Evolutionary conservation across 2,329 filamentous ascomycete genomes (phyloP).

Genomic region (Seiridium unicorne): DNA sequence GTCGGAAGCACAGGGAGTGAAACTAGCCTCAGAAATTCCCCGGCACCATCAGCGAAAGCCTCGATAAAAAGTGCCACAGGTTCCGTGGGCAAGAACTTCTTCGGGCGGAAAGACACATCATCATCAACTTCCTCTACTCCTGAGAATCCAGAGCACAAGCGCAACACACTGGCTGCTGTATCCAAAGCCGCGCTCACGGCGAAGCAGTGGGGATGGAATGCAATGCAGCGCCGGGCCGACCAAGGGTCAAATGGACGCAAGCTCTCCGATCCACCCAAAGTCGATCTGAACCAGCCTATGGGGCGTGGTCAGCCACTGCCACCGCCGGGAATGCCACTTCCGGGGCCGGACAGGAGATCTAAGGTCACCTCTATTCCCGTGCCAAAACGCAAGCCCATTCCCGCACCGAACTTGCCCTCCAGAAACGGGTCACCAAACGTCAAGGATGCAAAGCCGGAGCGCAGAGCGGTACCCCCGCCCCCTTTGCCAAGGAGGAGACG

Average conservation of each 20-base stretch:
- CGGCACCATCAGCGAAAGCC: constrained; percentile 17
- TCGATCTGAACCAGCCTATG: constrained; percentile 32
- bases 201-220: constrained; percentile 31
- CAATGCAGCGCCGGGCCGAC: constrained; percentile 28
- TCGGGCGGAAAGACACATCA: constrained; percentile 23
- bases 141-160: constrained; percentile 13
- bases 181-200: constrained; percentile 30
- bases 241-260: constrained; percentile 25
- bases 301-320: constrained; percentile 31
- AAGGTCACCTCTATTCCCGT: constrained; percentile 19
- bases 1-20: constrained; percentile 21
- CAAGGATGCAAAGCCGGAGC: constrained; percentile 21
- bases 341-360: constrained; percentile 25
- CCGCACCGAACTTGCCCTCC: constrained; percentile 18
- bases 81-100: constrained; percentile 24
- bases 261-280: constrained; percentile 24
- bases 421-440: constrained; percentile 19
- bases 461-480: constrained; percentile 24
- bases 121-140: constrained; percentile 13
- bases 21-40: constrained; percentile 15
- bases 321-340: constrained; percentile 29
- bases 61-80: constrained; percentile 26
- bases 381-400: constrained; percentile 25
- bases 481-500: constrained; percentile 27
- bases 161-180: constrained; percentile 27